phyloP scores from a whole-genome alignment of 768 basidiomycete genomes.

The Hirschioporus abietinus region DNA sequence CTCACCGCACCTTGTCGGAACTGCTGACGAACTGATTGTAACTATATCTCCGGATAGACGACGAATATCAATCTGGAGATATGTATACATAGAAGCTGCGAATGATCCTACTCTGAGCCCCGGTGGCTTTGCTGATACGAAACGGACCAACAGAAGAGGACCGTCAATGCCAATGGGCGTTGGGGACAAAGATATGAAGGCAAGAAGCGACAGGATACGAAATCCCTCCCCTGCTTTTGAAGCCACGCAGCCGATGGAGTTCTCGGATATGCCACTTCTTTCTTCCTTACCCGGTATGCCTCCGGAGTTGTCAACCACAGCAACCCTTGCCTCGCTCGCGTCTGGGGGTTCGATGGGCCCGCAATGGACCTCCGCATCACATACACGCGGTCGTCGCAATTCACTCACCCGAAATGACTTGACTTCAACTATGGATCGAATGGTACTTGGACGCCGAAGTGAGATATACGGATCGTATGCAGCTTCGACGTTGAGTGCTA shows the following conservation, averaged over 20 bases:
- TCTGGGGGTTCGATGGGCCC: slow-evolving; percentile 14
- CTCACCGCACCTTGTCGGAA: slow-evolving; percentile 36
- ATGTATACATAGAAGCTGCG: slow-evolving; percentile 59
- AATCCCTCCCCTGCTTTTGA: slow-evolving; percentile 25
- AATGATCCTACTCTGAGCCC: slow-evolving; percentile 37
- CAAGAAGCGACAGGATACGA: not conserved
- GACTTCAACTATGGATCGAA: slow-evolving; percentile 59
- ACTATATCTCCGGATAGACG: slow-evolving; percentile 52
- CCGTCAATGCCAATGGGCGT: slow-evolving; percentile 27
- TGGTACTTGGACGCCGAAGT: slow-evolving; percentile 51
- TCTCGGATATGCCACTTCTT: slow-evolving; percentile 27
- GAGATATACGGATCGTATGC: slow-evolving; percentile 35
- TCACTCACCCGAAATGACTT: slow-evolving; percentile 51
- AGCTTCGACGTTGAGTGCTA: slow-evolving; percentile 47
- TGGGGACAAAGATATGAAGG: not conserved
- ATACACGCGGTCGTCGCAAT: slow-evolving; percentile 22
- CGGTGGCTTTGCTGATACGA: slow-evolving; percentile 23
- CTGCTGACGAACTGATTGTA: slow-evolving; percentile 45
- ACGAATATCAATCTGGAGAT: slow-evolving; percentile 66
- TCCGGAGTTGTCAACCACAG: slow-evolving; percentile 44
- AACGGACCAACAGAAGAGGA: slow-evolving; percentile 31
- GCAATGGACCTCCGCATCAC: slow-evolving; percentile 3
- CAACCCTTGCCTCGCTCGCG: slow-evolving; percentile 42
- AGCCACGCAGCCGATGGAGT: slow-evolving; percentile 21
- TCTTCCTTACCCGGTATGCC: slow-evolving; percentile 49